Evolutionary conservation across 176 grass and related monocot species (phyloP).

Genomic region (Carex pumila): DNA sequence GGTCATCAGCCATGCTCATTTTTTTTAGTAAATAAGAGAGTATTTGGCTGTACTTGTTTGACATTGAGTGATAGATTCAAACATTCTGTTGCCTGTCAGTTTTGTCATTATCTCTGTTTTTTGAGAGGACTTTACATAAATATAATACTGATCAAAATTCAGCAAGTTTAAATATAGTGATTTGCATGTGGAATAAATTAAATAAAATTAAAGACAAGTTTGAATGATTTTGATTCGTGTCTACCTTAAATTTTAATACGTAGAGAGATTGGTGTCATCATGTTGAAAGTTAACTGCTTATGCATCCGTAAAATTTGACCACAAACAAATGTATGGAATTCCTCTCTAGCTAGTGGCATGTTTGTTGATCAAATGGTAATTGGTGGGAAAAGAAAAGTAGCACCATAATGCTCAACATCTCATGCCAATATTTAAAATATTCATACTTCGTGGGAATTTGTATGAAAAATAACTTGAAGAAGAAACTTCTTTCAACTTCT

Average conservation of each 20-base stretch:
- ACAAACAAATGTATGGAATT: not conserved
- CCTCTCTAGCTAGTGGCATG: not conserved
- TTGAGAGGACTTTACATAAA: not conserved
- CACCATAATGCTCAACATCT: not conserved
- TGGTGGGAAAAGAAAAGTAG: not conserved
- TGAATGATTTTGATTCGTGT: not conserved
- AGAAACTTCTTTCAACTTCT: not conserved
- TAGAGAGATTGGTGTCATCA: no score
- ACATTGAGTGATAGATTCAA: not conserved
- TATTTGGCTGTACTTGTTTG: not conserved
- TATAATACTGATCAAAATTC: not conserved
- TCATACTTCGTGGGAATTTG: no score
- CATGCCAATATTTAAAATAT: not conserved
- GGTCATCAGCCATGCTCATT: conserved; percentile 1
- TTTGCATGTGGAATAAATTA: not conserved
- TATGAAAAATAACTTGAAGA: not conserved
- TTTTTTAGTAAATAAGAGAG: conserved; percentile 1
- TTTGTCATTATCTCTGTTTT: not conserved
- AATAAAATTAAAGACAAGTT: not conserved
- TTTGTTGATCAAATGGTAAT: not conserved
- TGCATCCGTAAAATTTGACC: not conserved
- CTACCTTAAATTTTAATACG: no score
- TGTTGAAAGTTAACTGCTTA: not conserved
- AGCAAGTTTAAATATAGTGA: not conserved
- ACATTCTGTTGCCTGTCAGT: conserved; percentile 8